Conservation (phyloP, 768 basidiomycete genomes). For the Tulasnella sp. region DNA sequence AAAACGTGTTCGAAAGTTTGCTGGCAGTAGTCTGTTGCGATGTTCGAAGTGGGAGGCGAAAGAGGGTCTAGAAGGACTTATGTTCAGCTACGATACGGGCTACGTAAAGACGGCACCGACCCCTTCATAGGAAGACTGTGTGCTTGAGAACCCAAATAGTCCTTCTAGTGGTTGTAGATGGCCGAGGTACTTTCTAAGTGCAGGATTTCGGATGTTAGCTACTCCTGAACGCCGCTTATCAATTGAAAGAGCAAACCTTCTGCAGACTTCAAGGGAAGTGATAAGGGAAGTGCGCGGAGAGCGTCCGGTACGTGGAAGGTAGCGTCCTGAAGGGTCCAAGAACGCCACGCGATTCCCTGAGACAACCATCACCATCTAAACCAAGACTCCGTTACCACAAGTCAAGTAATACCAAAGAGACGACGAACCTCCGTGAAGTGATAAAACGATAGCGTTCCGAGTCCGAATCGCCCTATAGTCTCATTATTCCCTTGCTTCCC, state of each 20-base stretch:
- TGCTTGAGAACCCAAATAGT: conserved; percentile 32
- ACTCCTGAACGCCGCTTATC: too few relatives aligned
- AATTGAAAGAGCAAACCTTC: too few relatives aligned
- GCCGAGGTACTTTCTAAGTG: conserved; percentile 33
- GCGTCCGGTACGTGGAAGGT: conserved; percentile 28
- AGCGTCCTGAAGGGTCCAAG: conserved; percentile 37
- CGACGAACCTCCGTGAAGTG: conserved; percentile 41
- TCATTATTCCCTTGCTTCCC: conserved; percentile 32
- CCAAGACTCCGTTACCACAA: too few relatives aligned
- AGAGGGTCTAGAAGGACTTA: conserved; percentile 31
- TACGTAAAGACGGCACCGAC: conserved; percentile 27
- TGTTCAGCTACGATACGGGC: too few relatives aligned
- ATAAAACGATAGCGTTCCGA: conserved; percentile 43
- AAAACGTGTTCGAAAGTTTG: conserved; percentile 13
- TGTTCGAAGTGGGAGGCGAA: conserved; percentile 37
- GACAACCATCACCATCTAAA: conserved; percentile 29
- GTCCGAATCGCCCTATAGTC: conserved; percentile 43
- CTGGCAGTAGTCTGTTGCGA: conserved; percentile 23
- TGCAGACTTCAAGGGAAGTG: conserved; percentile 1
- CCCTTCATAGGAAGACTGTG: conserved; percentile 29
- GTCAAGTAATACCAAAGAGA: conserved; percentile 23
- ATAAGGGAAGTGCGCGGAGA: conserved; percentile 29
- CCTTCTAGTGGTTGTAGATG: conserved; percentile 35
- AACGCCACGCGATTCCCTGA: conserved; percentile 30
- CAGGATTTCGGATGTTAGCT: neutral